Conservation (phyloP, 768 basidiomycete genomes). For the Calocybe cyanea region DNA sequence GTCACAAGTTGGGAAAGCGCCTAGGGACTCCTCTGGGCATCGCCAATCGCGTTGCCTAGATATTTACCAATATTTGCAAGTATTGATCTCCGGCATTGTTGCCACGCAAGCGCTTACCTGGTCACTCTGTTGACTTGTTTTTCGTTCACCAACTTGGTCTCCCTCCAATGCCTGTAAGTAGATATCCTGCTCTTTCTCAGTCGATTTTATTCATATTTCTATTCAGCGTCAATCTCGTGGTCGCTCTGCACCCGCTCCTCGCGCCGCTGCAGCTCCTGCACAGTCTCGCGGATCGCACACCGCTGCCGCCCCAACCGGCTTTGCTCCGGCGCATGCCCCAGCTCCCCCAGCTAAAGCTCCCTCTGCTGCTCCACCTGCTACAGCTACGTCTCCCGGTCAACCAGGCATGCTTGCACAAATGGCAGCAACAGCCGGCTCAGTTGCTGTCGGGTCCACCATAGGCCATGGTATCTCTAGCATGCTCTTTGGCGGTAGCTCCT, state of each 20-base stretch:
- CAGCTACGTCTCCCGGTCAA: slow-evolving; percentile 38
- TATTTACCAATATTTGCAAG: slow-evolving; percentile 13
- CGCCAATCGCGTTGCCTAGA: no score
- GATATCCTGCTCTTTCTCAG: no score
- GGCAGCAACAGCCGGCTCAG: slow-evolving; percentile 89
- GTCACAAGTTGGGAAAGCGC: no score
- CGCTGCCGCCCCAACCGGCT: slow-evolving; percentile 47
- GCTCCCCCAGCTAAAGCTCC: slow-evolving; percentile 35
- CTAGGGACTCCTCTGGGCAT: no score
- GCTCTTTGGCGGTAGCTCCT: slow-evolving; percentile 75
- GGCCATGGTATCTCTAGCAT: slow-evolving; percentile 89
- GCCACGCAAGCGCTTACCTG: slow-evolving; percentile 23
- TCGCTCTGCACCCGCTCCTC: slow-evolving; percentile 57
- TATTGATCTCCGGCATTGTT: slow-evolving; percentile 22
- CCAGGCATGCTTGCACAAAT: slow-evolving; percentile 81
- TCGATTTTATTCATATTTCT: slow-evolving; percentile 1
- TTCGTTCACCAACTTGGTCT: slow-evolving; percentile 15
- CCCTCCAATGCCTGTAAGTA: slow-evolving; percentile 37
- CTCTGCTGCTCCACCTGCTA: slow-evolving; percentile 35
- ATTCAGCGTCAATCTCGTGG: slow-evolving; percentile 74
- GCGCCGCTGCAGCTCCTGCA: slow-evolving; percentile 44
- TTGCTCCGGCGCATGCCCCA: slow-evolving; percentile 36
- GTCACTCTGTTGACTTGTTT: slow-evolving; percentile 7
- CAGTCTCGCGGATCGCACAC: slow-evolving; percentile 45
- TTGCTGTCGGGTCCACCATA: slow-evolving; percentile 82